Base-by-base conservation (phyloP, 2,329 filamentous ascomycete species). In the Neonectria punicea region DNA sequence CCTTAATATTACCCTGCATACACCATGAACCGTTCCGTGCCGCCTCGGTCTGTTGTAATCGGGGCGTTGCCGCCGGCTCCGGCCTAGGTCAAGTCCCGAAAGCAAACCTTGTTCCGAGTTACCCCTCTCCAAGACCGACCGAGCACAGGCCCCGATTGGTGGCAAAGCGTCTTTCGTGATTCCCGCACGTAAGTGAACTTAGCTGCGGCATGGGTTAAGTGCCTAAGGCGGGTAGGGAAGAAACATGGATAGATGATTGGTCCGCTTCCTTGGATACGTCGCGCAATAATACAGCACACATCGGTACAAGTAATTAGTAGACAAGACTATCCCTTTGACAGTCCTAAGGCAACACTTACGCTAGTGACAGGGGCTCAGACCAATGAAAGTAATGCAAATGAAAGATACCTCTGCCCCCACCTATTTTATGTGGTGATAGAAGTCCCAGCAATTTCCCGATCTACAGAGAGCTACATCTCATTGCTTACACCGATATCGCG, bases 131-230 rank as follows among this genome's bases (percentile, higher is more conserved):
- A 1, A 34, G n/a, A 32, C 49, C 49, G n/a, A 10, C 18, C 14
- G 11, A 16, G n/a, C 8, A n/a, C 8, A n/a, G 22, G n/a, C 10
- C 50, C 61, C 61, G 55, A 63, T 63, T 63, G 61, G 61, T 63
- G 61, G 61, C 50, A 49, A 49, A 32, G 43, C 9, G 13, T 14
- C n/a, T 32, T 20, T 25, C 18, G 10, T 43, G 39, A 55, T 63
- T 63, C 50, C 61, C 61, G 61, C 39, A 16, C 5, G 34, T 36
- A 16, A 22, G 25, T 25, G 3, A 25, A 16, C 5, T 49, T 39
- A 16, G 20, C 20, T 47, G 7, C n/a, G 11, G 22, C 46, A 57
- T 50, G 47, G 53, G 13, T 32, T 28, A 22, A n/a, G 3, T 39
- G 34, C 34, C 34, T 7, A 16, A 22, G 22, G 22, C 3, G 22